phyloP scores from a whole-genome alignment of 441 rosid species.

The Pelargonium cotyledonis region DNA sequence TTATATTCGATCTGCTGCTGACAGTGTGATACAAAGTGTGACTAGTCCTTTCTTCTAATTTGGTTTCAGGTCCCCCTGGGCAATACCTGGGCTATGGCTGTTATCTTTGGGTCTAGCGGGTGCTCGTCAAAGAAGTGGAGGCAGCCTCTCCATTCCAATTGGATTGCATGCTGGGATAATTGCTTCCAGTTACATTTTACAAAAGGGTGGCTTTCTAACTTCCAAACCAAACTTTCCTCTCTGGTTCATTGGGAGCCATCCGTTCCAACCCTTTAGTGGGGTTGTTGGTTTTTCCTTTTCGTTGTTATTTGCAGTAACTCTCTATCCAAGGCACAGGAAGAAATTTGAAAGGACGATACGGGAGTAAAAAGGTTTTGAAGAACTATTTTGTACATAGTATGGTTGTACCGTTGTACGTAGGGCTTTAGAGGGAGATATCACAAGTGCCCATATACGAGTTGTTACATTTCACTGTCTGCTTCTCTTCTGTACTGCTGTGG shows the following conservation, averaged over 20 bases:
- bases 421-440: neutral
- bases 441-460: neutral
- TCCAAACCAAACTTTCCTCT: constrained; percentile 38
- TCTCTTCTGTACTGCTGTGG: neutral
- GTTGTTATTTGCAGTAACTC: constrained; percentile 43
- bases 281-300: constrained; percentile 59
- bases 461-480: neutral
- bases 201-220: constrained; percentile 57
- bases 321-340: constrained; percentile 49
- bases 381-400: neutral
- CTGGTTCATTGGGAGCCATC: constrained; percentile 64
- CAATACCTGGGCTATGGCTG: constrained; percentile 79
- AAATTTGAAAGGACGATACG: constrained; percentile 16
- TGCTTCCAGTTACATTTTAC: constrained; percentile 57
- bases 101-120: constrained; percentile 71
- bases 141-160: constrained; percentile 65
- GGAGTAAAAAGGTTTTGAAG: constrained; percentile 9
- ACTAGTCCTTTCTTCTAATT: constrained; percentile 9
- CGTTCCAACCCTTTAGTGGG: constrained; percentile 82
- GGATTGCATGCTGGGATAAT: constrained; percentile 71
- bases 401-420: neutral
- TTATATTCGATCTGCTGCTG: neutral
- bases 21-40: neutral
- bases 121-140: constrained; percentile 51
- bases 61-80: constrained; percentile 56